A percentile compares a stretch with the other conserved stretches of the same genome.
Evolutionary conservation across 2,329 filamentous ascomycete species (phyloP).

Genomic region (Byssothecium circinans): DNA sequence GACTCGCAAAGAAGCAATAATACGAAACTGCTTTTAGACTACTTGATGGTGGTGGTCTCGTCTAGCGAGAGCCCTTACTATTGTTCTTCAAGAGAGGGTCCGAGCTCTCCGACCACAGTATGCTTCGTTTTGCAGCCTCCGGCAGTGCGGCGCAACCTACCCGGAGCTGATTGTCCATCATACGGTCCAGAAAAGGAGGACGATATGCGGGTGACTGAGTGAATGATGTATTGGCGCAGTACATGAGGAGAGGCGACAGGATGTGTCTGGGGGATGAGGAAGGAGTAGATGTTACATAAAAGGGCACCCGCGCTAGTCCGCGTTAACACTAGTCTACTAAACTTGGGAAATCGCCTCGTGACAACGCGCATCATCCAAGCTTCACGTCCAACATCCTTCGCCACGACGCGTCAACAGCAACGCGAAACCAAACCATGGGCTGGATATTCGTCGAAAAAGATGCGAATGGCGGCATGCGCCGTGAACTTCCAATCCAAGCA

Average conservation of each 20-base stretch:
- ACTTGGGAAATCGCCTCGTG: neutral
- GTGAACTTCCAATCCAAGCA: neutral
- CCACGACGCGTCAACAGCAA: slow-evolving; percentile 6
- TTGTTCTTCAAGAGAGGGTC: slow-evolving; percentile 33
- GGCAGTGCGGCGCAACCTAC: no score
- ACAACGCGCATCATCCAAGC: neutral
- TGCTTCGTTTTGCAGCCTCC: neutral
- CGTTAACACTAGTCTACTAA: neutral
- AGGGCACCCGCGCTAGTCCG: no score
- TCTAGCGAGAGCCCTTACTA: slow-evolving; percentile 34
- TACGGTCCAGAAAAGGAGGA: no score
- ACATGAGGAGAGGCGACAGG: no score
- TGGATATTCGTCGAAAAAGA: slow-evolving; percentile 1
- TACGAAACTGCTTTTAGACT: slow-evolving; percentile 14
- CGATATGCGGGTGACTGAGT: no score
- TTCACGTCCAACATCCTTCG: neutral
- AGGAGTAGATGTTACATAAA: neutral
- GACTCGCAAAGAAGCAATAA: neutral
- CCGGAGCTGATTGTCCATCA: no score
- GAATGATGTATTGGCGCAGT: no score
- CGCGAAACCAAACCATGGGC: slow-evolving; percentile 5
- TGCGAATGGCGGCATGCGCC: neutral
- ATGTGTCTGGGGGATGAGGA: neutral
- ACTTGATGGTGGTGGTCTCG: slow-evolving; percentile 6
- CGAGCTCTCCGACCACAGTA: slow-evolving; percentile 13